Conservation (phyloP, 257 asterid genomes). For the Gentiana macrophylla region DNA sequence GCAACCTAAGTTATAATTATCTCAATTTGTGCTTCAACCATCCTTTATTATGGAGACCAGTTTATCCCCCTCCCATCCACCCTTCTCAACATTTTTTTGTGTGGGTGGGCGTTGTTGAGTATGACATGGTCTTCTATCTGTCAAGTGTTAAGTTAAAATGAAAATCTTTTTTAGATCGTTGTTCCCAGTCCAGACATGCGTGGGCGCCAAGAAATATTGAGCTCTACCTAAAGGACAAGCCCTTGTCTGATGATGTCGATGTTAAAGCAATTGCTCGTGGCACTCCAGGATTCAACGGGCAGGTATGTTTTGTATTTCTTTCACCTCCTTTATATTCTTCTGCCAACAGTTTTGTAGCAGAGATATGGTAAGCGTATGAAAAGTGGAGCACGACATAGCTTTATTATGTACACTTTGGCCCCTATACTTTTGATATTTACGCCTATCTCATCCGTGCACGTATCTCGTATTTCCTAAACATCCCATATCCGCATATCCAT, state of each 20-base stretch:
- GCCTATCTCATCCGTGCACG: too few relatives aligned
- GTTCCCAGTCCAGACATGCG: constrained; percentile 92
- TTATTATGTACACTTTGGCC: too few relatives aligned
- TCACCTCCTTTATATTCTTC: neutral
- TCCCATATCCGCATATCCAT: too few relatives aligned
- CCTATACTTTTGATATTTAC: too few relatives aligned
- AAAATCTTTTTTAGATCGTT: constrained; percentile 34
- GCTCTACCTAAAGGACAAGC: constrained; percentile 86
- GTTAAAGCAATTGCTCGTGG: constrained; percentile 91
- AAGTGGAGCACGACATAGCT: too few relatives aligned
- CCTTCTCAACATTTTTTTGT: too few relatives aligned
- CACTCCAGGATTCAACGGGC: constrained; percentile 97
- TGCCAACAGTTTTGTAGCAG: neutral
- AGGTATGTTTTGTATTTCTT: constrained; percentile 38
- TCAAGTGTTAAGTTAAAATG: neutral
- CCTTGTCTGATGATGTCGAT: constrained; percentile 75
- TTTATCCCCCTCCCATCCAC: too few relatives aligned
- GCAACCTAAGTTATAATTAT: too few relatives aligned
- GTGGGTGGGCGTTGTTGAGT: too few relatives aligned
- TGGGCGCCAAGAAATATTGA: constrained; percentile 88
- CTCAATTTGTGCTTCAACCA: too few relatives aligned
- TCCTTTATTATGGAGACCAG: too few relatives aligned
- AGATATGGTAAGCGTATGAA: neutral
- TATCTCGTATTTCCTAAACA: too few relatives aligned
- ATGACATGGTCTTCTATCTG: neutral